These are phyloP conservation scores for Penicillium capsulatum DNA, from an alignment of 2,329 filamentous ascomycete genomes.

Conservation along the genomic window DNA sequence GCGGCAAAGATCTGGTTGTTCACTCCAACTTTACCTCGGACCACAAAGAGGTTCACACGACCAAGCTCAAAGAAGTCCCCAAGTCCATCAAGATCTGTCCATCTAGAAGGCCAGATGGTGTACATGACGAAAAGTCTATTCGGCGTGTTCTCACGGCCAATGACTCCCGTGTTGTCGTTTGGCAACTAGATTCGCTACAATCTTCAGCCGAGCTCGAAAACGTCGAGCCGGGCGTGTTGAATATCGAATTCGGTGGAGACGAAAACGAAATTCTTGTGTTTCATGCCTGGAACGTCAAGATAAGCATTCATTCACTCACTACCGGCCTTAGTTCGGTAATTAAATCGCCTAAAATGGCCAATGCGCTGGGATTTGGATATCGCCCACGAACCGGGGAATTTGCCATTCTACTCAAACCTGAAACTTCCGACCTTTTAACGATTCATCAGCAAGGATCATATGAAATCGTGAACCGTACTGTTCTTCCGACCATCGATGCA, in stretches of 20 bases:
- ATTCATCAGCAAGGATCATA: slow-evolving; percentile 37
- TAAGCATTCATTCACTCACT: slow-evolving; percentile 35
- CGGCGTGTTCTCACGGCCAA: slow-evolving; percentile 35
- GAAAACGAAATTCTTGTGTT: slow-evolving; percentile 39
- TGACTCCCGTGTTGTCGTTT: slow-evolving; percentile 34
- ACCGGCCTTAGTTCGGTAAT: slow-evolving; percentile 37
- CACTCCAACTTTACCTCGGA: slow-evolving; percentile 30
- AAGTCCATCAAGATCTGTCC: slow-evolving; percentile 33
- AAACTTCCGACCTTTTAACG: slow-evolving; percentile 36
- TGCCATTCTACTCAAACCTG: slow-evolving; percentile 40
- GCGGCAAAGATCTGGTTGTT: slow-evolving; percentile 32
- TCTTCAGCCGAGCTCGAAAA: slow-evolving; percentile 41
- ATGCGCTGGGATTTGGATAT: slow-evolving; percentile 36
- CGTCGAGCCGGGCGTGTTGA: slow-evolving; percentile 34
- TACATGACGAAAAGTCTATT: slow-evolving; percentile 16
- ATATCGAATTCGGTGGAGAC: slow-evolving; percentile 37
- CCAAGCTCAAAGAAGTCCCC: slow-evolving; percentile 31
- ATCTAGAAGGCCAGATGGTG: background rate
- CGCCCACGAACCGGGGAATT: slow-evolving; percentile 39
- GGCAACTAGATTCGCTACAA: slow-evolving; percentile 36
- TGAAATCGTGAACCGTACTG: slow-evolving; percentile 31
- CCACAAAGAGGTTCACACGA: slow-evolving; percentile 30
- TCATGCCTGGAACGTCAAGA: slow-evolving; percentile 39
- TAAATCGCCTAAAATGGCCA: slow-evolving; percentile 39
- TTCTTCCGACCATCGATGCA: slow-evolving; percentile 52